These are phyloP conservation scores for Saccharum hybrid DNA, from an alignment of 202 grass and related monocot species.

Conservation along the genomic window DNA sequence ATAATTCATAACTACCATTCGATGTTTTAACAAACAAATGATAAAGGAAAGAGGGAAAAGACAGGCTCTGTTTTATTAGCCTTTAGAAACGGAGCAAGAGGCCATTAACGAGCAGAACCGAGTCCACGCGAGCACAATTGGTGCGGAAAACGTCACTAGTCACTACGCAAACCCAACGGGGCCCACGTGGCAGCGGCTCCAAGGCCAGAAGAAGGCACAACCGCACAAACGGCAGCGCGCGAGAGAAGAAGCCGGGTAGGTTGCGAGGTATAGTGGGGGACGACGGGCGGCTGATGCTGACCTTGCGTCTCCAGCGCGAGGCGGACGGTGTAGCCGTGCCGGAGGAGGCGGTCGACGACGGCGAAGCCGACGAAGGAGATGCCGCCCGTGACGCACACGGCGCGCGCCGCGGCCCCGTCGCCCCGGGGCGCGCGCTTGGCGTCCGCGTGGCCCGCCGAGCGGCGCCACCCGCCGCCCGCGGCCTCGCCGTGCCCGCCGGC, in stretches of 20 bases:
- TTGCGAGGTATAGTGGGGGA: not conserved
- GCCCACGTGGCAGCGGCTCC: not conserved
- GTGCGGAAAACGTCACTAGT: no score
- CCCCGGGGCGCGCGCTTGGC: constrained; percentile 52
- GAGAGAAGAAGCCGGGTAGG: not conserved
- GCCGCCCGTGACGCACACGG: constrained; percentile 86
- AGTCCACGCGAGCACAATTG: not conserved
- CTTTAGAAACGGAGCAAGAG: no score
- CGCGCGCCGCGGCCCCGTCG: constrained; percentile 50
- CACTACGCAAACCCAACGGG: not conserved
- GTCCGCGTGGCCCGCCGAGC: constrained; percentile 45
- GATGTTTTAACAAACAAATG: no score
- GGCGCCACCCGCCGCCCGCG: constrained; percentile 18
- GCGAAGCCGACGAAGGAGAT: constrained; percentile 91
- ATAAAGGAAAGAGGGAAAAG: no score
- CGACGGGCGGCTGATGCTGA: constrained; percentile 23
- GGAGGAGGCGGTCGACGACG: constrained; percentile 85
- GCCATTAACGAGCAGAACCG: not conserved
- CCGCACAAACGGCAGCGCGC: no score
- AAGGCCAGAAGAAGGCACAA: no score
- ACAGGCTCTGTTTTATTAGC: no score
- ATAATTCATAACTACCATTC: no score
- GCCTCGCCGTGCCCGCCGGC: not conserved
- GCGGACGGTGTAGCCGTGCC: constrained; percentile 84
- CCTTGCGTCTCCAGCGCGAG: constrained; percentile 95